Conservation (phyloP, 495 filamentous ascomycete genomes). For the Penicillium salamii region DNA sequence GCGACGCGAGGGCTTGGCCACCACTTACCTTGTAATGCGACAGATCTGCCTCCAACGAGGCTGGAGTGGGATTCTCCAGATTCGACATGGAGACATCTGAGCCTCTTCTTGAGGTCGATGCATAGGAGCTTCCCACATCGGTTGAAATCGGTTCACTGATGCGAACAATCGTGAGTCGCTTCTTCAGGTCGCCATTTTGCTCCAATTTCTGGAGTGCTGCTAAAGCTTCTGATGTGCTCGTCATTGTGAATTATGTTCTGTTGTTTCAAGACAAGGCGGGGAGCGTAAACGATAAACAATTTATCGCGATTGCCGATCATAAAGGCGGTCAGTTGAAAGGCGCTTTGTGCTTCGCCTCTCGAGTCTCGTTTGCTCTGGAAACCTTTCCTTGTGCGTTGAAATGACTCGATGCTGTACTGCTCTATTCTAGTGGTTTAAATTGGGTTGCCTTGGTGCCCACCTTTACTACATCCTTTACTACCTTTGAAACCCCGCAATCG, state of each 20-base stretch:
- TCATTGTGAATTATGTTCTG: constrained; percentile 16
- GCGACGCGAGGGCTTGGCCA: neutral
- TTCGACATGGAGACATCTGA: constrained; percentile 66
- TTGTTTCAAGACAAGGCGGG: too few relatives aligned
- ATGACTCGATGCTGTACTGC: neutral
- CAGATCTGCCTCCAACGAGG: constrained; percentile 79
- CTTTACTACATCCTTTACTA: neutral
- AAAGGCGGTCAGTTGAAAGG: constrained; percentile 17
- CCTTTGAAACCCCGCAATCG: neutral
- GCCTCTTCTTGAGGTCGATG: constrained; percentile 47
- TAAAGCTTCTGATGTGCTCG: constrained; percentile 27
- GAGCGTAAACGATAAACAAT: neutral
- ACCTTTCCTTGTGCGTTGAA: neutral
- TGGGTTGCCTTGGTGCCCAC: neutral
- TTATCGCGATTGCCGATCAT: constrained; percentile 7
- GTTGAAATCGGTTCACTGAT: constrained; percentile 71
- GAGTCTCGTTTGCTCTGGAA: too few relatives aligned
- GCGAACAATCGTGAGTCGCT: constrained; percentile 65
- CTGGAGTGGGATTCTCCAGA: constrained; percentile 67
- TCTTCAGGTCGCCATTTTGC: constrained; percentile 47
- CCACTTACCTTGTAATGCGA: constrained; percentile 69
- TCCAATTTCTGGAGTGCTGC: constrained; percentile 40
- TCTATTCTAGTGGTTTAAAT: neutral
- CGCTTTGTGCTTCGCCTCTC: constrained; percentile 7
- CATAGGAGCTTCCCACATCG: constrained; percentile 28